Conservation (phyloP, 176 grass and related monocot species). For the maize (Zea mays) region DNA sequence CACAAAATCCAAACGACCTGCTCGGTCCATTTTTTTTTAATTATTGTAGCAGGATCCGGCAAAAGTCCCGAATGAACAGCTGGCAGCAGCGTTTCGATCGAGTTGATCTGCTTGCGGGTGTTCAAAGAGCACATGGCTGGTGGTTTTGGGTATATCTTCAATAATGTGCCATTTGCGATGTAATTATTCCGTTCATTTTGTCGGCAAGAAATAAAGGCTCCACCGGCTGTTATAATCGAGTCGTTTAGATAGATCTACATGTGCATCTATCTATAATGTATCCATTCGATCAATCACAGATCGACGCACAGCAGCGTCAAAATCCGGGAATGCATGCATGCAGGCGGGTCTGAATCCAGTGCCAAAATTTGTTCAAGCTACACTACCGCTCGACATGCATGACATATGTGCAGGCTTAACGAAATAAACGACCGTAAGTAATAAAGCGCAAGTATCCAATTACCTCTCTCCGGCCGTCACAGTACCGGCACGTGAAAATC, state of each 20-base stretch:
- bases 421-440: not conserved
- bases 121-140: conserved; percentile 1
- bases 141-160: not conserved
- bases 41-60: too few relatives aligned
- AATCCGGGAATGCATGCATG: not conserved
- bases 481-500: conserved; percentile 23
- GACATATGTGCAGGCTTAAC: not conserved
- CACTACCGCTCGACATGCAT: conserved; percentile 1
- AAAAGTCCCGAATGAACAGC: not conserved
- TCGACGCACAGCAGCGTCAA: too few relatives aligned
- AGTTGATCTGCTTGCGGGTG: not conserved
- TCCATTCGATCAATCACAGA: not conserved
- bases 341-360: not conserved
- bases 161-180: not conserved
- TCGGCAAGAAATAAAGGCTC: not conserved
- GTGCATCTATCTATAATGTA: not conserved
- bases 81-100: not conserved
- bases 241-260: not conserved
- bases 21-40: too few relatives aligned
- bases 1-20: too few relatives aligned
- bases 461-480: not conserved
- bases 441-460: not conserved
- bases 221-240: not conserved
- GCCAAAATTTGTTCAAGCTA: not conserved
- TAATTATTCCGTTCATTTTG: not conserved